phyloP scores from a whole-genome alignment of 2,329 filamentous ascomycete species.

The Fusarium euwallaceae region DNA sequence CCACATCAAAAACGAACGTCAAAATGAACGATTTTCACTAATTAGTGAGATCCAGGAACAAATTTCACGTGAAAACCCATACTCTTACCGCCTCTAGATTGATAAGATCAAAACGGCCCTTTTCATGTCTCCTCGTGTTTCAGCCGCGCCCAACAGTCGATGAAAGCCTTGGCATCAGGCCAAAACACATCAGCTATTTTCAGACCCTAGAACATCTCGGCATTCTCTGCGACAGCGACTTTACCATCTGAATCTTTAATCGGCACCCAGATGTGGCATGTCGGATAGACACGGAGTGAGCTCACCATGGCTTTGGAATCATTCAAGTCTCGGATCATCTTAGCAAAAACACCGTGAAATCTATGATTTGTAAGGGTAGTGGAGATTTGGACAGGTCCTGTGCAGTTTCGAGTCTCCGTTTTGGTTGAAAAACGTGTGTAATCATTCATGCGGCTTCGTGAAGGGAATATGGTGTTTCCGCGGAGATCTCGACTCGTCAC shows the following conservation, averaged over 20 bases:
- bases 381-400: background rate
- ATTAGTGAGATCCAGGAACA: too few species aligned
- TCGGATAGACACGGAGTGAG: background rate
- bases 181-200: background rate
- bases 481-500: conserved; percentile 4
- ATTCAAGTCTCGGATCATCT: background rate
- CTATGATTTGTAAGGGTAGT: background rate
- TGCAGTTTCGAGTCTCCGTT: background rate
- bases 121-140: background rate
- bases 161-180: background rate
- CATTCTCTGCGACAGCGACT: background rate
- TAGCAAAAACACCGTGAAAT: background rate
- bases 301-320: background rate
- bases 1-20: background rate
- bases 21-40: background rate
- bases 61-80: background rate
- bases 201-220: background rate
- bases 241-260: background rate
- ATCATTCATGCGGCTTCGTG: background rate
- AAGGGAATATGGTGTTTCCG: conserved; percentile 1
- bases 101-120: background rate
- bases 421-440: background rate
- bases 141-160: background rate
- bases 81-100: background rate
- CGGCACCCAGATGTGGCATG: background rate